These are phyloP conservation scores for Xylariaceae sp. DNA, from an alignment of 2,329 filamentous ascomycete genomes.

Conservation along the genomic window DNA sequence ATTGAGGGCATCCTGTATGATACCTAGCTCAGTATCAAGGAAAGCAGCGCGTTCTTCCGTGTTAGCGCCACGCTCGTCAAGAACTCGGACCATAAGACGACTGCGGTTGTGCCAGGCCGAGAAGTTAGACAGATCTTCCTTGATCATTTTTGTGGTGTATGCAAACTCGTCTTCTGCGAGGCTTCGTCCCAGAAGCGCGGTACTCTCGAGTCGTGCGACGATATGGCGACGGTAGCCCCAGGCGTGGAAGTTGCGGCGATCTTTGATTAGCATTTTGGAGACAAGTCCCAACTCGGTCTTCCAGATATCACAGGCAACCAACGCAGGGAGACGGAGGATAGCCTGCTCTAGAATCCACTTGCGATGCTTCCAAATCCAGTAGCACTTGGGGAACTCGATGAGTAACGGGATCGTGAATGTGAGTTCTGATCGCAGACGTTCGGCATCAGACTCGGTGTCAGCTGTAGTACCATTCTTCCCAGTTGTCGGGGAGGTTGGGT, in stretches of 20 bases:
- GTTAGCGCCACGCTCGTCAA: constrained; percentile 64
- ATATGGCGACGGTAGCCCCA: constrained; percentile 87
- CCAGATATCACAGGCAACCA: constrained; percentile 65
- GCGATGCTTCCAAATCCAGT: constrained; percentile 99
- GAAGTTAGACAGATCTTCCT: constrained; percentile 84
- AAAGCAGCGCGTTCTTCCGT: constrained; percentile 59
- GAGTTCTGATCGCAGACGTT: constrained; percentile 67
- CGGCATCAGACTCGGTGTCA: constrained; percentile 35
- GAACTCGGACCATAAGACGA: constrained; percentile 70
- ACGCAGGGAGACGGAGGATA: constrained; percentile 54
- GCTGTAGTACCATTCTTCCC: constrained; percentile 49
- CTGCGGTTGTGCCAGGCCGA: constrained; percentile 93
- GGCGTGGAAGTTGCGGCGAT: constrained; percentile 91
- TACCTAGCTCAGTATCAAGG: constrained; percentile 69
- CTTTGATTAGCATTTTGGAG: constrained; percentile 79
- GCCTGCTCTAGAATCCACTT: constrained; percentile 75
- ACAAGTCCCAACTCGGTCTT: constrained; percentile 75
- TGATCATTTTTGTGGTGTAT: constrained; percentile 88
- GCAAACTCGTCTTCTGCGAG: constrained; percentile 77
- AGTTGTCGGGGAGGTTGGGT: constrained; percentile 46
- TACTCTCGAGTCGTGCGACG: constrained; percentile 66
- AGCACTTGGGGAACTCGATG: constrained; percentile 87
- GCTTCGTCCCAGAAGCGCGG: constrained; percentile 47
- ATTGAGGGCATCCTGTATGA: constrained; percentile 73
- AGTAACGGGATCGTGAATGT: constrained; percentile 79